Percentiles rank a stretch among this genome's conserved stretches.
Evolutionary conservation across 2,329 filamentous ascomycete species (phyloP).

Genomic region (Annulohypoxylon truncatum): DNA sequence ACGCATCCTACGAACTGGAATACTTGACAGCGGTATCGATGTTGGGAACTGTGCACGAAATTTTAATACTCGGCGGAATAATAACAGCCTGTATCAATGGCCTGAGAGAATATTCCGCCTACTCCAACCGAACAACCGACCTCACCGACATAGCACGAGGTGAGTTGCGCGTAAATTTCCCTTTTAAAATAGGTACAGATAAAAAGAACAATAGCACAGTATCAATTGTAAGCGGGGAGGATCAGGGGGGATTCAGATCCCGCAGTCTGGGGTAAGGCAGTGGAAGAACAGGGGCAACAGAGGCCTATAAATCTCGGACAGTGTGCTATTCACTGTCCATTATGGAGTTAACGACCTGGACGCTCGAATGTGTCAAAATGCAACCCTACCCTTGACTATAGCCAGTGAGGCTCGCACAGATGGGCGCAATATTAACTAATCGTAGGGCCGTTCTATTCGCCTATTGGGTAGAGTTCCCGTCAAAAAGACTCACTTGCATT

Average conservation of each 20-base stretch:
- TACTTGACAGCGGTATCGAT: neutral
- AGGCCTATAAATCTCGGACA: conserved; percentile 16
- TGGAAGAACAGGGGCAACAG: neutral
- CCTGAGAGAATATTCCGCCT: neutral
- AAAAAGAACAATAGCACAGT: neutral
- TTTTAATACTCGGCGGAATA: neutral
- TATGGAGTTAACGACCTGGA: neutral
- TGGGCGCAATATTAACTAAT: conserved; percentile 16
- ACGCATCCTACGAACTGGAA: neutral
- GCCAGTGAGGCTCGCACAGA: conserved; percentile 22
- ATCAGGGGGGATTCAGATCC: neutral
- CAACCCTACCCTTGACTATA: conserved; percentile 12
- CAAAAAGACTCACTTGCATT: conserved; percentile 5
- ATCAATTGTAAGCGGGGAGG: neutral
- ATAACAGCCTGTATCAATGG: neutral
- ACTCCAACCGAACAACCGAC: neutral
- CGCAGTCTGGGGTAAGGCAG: conserved; percentile 10
- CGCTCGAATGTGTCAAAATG: conserved; percentile 21
- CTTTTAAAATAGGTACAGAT: neutral
- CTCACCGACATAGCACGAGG: conserved; percentile 1
- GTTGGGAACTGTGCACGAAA: neutral
- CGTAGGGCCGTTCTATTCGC: conserved; percentile 17
- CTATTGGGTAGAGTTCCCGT: conserved; percentile 27
- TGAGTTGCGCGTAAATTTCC: conserved; percentile 1
- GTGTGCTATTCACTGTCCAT: conserved; percentile 3